phyloP scores from a whole-genome alignment of 2,329 filamentous ascomycete genomes.

The Diaporthe ilicicola region DNA sequence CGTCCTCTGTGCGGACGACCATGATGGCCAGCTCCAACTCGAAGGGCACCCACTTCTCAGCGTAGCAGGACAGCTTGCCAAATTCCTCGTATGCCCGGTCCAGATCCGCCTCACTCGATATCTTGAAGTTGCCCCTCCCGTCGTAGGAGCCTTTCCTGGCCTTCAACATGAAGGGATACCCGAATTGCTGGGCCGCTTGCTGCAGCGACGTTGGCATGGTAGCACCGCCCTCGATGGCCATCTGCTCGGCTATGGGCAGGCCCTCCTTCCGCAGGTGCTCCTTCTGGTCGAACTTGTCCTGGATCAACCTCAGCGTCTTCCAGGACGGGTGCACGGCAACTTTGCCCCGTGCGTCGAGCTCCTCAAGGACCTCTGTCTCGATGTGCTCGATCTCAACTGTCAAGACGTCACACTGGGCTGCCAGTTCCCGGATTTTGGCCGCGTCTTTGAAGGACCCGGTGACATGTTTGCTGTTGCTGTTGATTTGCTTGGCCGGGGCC shows the following conservation, averaged over 20 bases:
- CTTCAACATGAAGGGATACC: conserved; percentile 93
- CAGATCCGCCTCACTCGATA: conserved; percentile 55
- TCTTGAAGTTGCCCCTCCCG: conserved; percentile 74
- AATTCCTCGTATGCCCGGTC: conserved; percentile 75
- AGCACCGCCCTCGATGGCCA: conserved; percentile 66
- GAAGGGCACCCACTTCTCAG: conserved; percentile 90
- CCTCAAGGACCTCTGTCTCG: conserved; percentile 87
- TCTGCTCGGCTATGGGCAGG: conserved; percentile 77
- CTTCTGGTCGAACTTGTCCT: conserved; percentile 94
- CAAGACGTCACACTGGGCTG: conserved; percentile 78
- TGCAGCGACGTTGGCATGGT: conserved; percentile 68
- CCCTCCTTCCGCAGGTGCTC: conserved; percentile 74
- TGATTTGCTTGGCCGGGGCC: conserved; percentile 87
- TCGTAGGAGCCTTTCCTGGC: conserved; percentile 91
- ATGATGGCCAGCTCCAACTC: conserved; percentile 90
- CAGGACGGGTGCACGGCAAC: conserved; percentile 81
- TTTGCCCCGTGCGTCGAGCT: conserved; percentile 72
- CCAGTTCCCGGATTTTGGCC: conserved; percentile 81
- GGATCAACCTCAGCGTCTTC: conserved; percentile 86
- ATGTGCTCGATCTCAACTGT: conserved; percentile 97
- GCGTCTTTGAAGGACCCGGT: conserved; percentile 89
- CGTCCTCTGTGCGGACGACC: conserved; percentile 88
- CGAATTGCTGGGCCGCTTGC: conserved; percentile 70
- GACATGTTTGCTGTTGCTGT: conserved; percentile 77
- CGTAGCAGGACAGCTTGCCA: conserved; percentile 78